Conservation (phyloP, 257 asterid species). For the Solanum ossicruentum region DNA sequence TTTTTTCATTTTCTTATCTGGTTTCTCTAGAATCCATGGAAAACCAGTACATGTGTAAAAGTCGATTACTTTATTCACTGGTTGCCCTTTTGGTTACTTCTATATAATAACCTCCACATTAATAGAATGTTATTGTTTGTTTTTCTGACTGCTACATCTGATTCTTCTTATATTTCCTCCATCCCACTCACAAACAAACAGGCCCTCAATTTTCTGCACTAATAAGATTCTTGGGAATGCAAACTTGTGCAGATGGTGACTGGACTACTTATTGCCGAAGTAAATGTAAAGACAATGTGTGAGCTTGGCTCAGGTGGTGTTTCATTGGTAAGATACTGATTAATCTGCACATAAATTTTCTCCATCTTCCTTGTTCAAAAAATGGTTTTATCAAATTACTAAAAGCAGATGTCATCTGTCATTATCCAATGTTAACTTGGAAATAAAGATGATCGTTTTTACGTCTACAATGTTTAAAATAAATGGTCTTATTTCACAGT, state of each 20-base stretch:
- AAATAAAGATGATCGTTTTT: not conserved
- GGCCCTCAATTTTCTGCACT: not conserved
- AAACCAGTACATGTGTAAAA: not conserved
- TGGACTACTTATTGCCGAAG: slow-evolving; percentile 95
- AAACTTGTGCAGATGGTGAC: slow-evolving; percentile 49
- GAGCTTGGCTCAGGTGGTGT: slow-evolving; percentile 96
- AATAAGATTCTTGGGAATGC: not conserved
- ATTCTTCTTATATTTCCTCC: not conserved
- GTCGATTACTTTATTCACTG: not conserved
- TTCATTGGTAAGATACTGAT: slow-evolving; percentile 52
- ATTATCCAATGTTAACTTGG: not conserved
- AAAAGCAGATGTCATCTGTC: not conserved
- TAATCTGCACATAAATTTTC: not conserved
- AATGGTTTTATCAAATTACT: not conserved
- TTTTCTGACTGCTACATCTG: not conserved
- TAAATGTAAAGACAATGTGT: slow-evolving; percentile 91
- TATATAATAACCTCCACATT: not conserved
- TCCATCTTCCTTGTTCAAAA: not conserved
- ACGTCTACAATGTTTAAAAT: not conserved
- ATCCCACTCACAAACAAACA: not conserved
- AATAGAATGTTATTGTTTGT: not conserved
- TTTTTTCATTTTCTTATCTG: not conserved
- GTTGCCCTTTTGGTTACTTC: not conserved
- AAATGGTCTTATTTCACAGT: not conserved
- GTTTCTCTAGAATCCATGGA: not conserved